Evolutionary conservation across 805 yeast species (phyloP), one percentile per base, ranked within the genome.

Genomic region (Candida oleophila): DNA sequence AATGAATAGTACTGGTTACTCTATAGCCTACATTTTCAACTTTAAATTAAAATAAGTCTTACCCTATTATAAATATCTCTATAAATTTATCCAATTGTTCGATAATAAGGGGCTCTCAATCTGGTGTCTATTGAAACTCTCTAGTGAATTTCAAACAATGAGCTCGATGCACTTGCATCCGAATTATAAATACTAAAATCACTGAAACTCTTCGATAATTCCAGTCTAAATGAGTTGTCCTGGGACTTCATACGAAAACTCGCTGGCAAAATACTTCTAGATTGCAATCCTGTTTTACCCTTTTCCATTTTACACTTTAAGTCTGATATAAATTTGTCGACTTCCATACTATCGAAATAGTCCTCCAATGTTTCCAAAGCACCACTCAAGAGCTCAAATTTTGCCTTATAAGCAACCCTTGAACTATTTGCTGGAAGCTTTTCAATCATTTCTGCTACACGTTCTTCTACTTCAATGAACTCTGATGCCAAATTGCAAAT

Each of bases 111-210:
- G n/a, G n/a, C n/a, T n/a, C n/a, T n/a, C n/a, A n/a, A n/a, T n/a
- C n/a, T n/a, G n/a, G n/a, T n/a, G n/a, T n/a, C n/a, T n/a, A n/a
- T n/a, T 11, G 37, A 34, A 7, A 22, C 18, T 19, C 4, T 9
- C 15, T 34, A 15, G 20, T 4, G 12, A n/a, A 20, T 42, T 32
- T 42, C 45, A 20, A 42, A 42, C n/a, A 42, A 15, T 3, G 40
- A 34, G 16, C 35, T 42, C 9, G 39, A 14, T 5, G 43, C 15
- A 20, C 45, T 42, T 4, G 35, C 14, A 25, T 42, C 45, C 8
- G 45, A 42, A 9, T 33, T 34, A 28, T 22, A 42, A 15, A 42
- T 42, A 16, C 45, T 42, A 20, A 42, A 42, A 21, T 42, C 45
- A 16, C 45, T 42, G 32, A 12, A 18, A 36, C 45, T 42, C 40